Percentiles rank a stretch among this genome's conserved stretches.
Conservation (phyloP, 177 flowering plant genomes). For the Vitis hybrid region DNA sequence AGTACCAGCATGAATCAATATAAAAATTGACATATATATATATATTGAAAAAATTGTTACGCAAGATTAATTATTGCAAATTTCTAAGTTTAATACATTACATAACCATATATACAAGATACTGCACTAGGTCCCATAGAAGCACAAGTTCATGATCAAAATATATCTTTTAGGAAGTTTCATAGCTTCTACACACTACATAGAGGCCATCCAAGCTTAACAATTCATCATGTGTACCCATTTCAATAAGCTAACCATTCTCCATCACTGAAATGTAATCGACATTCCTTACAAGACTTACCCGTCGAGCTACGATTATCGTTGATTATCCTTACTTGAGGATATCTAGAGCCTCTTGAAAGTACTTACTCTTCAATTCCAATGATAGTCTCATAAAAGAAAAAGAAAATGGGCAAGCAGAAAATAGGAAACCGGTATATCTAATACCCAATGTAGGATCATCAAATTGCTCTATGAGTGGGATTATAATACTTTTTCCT, state of each 20-base stretch:
- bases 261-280: conserved; percentile 98
- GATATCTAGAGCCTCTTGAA: conserved; percentile 90
- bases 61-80: too few relatives aligned
- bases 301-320: conserved; percentile 85
- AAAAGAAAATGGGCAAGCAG: background rate
- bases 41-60: too few relatives aligned
- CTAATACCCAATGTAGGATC: conserved; percentile 92
- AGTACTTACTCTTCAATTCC: conserved; percentile 73
- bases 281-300: conserved; percentile 88
- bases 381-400: background rate
- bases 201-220: conserved; percentile 70
- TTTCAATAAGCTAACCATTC: conserved; percentile 96
- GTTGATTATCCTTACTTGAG: conserved; percentile 94
- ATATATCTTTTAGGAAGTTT: conserved; percentile 86
- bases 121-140: too few relatives aligned
- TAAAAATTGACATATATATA: too few relatives aligned
- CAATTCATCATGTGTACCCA: conserved; percentile 98
- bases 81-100: too few relatives aligned
- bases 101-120: too few relatives aligned
- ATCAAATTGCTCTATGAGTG: conserved; percentile 96
- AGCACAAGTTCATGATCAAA: too few relatives aligned
- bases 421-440: background rate
- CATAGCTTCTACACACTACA: conserved; percentile 92
- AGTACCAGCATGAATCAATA: conserved; percentile 1
- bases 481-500: conserved; percentile 95